Base-by-base conservation (phyloP, 2,329 filamentous ascomycete genomes). In the Colletotrichum phormii region DNA sequence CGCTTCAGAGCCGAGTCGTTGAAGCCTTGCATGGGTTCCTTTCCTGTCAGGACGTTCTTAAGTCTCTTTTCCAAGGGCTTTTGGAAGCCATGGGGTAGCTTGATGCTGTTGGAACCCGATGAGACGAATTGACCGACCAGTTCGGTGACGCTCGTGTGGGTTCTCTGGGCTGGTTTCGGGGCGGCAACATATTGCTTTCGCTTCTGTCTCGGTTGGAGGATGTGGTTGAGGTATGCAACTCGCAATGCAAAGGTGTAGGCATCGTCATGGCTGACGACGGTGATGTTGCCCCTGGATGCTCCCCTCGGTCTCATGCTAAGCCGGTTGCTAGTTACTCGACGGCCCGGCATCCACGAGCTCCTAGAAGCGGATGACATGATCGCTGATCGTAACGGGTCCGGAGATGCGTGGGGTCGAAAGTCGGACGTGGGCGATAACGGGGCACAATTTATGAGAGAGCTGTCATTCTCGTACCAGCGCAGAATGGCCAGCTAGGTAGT, bases 191-290 rank as follows among this genome's bases (percentile, higher is more conserved):
- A 97, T 85, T 98, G 95, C 79, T 96, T 94, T 80, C 95, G 91
- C 84, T 96, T 97, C 79, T 94, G 90, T 79, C 95, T 94, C 75
- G 97, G 96, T 81, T 98, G 95, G 64, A 99, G 89, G 57, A 98
- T 91, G 83, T 99, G 97, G 82, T 96, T 89, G 71, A 99, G 93
- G 83, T 95, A 98, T 77, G 96, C 96, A 77, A 94, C 92, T 75
- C 97, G 93, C 67, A 99, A 90, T 78, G 95, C 95, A 84, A 95
- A 98, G 75, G 92, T 93, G 84, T 97, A 98, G 80, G 95, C 95
- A 83, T 98, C 95, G 78, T 97, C 93, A 81, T 90, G 87, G 77
- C 87, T 88, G 75, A 92, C 86, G 66, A 85, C 82, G 64, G 85
- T 80, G 35, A 62, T 42, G 24, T 65, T 60, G 59, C 84, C 82